phyloP scores from a whole-genome alignment of 345 rosid species.

The Salix udensis region DNA sequence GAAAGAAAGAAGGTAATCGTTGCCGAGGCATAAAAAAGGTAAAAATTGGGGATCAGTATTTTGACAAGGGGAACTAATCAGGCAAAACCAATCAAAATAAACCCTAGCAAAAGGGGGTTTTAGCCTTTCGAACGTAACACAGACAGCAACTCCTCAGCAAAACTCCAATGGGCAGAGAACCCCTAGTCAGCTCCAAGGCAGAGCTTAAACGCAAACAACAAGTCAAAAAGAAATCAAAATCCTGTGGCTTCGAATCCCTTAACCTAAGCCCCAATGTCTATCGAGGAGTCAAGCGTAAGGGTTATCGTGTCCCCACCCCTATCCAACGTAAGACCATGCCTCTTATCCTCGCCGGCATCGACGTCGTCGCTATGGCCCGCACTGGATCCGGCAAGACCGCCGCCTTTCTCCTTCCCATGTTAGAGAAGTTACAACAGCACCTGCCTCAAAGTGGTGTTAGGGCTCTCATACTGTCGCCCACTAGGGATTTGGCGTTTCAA shows the following conservation, averaged over 20 bases:
- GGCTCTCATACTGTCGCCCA: constrained; percentile 85
- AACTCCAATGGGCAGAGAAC: constrained; percentile 9
- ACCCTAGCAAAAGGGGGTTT: too few relatives aligned
- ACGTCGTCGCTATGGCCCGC: constrained; percentile 97
- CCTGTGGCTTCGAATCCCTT: constrained; percentile 93
- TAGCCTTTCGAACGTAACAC: too few relatives aligned
- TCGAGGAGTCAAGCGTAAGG: constrained; percentile 77
- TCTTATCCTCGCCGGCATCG: constrained; percentile 79
- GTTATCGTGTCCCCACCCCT: constrained; percentile 90
- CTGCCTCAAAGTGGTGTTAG: constrained; percentile 77
- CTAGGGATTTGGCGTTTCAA: constrained; percentile 92
- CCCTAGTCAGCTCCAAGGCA: constrained; percentile 64
- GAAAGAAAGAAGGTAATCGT: too few relatives aligned
- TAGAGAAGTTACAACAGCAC: constrained; percentile 77
- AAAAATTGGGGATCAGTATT: too few relatives aligned
- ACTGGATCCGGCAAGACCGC: constrained; percentile 99
- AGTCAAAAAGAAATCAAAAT: constrained; percentile 77
- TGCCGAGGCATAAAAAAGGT: too few relatives aligned
- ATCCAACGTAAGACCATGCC: constrained; percentile 99
- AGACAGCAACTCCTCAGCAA: too few relatives aligned
- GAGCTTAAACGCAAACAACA: constrained; percentile 68
- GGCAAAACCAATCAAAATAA: too few relatives aligned
- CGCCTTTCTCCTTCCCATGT: constrained; percentile 89
- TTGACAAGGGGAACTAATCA: too few relatives aligned
- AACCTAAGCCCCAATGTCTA: constrained; percentile 66